Evolutionary conservation across 306 rosid genomes (phyloP), one percentile per base, ranked within the genome.

Genomic region (Malus sylvestris): DNA sequence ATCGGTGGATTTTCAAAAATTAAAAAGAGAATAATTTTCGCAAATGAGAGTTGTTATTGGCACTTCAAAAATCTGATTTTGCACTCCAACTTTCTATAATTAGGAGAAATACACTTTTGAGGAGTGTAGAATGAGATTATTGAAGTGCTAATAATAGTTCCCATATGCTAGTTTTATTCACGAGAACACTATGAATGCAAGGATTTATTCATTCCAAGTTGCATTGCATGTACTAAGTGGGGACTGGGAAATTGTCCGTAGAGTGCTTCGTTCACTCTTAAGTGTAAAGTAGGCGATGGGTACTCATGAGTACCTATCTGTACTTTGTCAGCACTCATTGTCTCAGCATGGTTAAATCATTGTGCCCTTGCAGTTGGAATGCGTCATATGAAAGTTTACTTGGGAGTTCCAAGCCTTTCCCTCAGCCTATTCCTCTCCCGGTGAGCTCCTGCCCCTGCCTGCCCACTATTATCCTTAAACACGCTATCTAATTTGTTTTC

Each of bases 331-430:
- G 90, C 83, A 83, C 89, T 88, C 78, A 86, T 81, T 86, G 87
- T 86, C 86, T 82, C 79, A 87, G 83, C 89, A 76, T 87, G 85
- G 88, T 78, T 85, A 75, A 74, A 42, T 53, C 30, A 62, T 78
- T 80, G 72, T 89, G 90, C 88, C 91, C 78, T 86, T 91, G 93
- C 95, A 94, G 98, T 89, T 90, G 96, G 96, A 90, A 90, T 68
- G 91, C 92, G 46, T 86, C 98, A 0, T 90, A 94, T 46, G 98
- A 94, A 65, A 88, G 82, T 84, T 89, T 94, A 76, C 88, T 91
- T 23, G 94, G 93, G 61, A 94, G 85, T 87, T 89, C 85, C 88
- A 94, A 94, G 86, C 93, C 96, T 52, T 94, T 94, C 79, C 86
- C 92, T 30, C 98, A 86, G 82, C 88, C 94, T 62, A 76, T 91